phyloP scores from a whole-genome alignment of 2,329 filamentous ascomycete species.

The Remersonia thermophila region DNA sequence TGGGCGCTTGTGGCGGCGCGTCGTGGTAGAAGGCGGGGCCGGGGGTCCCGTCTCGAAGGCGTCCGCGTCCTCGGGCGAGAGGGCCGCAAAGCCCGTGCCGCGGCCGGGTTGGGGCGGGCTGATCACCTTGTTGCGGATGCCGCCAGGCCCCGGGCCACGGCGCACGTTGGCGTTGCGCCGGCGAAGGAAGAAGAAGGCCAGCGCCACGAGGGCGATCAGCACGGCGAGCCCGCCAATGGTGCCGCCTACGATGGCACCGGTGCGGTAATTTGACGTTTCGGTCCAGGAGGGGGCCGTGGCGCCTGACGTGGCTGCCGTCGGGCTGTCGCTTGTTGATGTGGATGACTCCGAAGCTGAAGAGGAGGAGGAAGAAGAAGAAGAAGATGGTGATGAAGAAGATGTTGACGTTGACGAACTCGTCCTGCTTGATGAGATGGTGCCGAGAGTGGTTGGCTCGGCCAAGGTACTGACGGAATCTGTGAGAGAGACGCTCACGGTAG shows the following conservation, averaged over 20 bases:
- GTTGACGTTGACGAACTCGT: conserved; percentile 7
- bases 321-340: conserved; percentile 7
- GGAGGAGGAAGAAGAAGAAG: conserved; percentile 7
- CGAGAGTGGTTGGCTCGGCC: conserved; percentile 30
- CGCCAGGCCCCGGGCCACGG: conserved; percentile 28
- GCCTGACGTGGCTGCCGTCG: conserved; percentile 5
- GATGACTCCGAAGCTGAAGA: conserved; percentile 4
- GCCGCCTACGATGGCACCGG: conserved; percentile 42
- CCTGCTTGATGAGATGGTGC: conserved; percentile 12
- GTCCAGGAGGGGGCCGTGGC: conserved; percentile 6
- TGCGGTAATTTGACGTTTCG: conserved; percentile 20
- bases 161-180: conserved; percentile 31
- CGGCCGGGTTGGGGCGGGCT: conserved; percentile 20
- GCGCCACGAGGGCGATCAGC: conserved; percentile 29
- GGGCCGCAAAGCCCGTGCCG: conserved; percentile 27
- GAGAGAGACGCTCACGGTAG: conserved; percentile 28
- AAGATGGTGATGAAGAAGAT: conserved; percentile 2
- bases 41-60: conserved; percentile 19
- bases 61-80: conserved; percentile 24
- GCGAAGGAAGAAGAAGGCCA: conserved; percentile 33
- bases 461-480: conserved; percentile 29
- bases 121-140: conserved; percentile 26
- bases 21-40: conserved; percentile 1
- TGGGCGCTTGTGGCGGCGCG: background rate
- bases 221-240: conserved; percentile 39